Percentiles rank a stretch among this genome's conserved stretches.
Conservation (phyloP, 108 stramenopile species). For the Nannochloropsis gaditana region DNA sequence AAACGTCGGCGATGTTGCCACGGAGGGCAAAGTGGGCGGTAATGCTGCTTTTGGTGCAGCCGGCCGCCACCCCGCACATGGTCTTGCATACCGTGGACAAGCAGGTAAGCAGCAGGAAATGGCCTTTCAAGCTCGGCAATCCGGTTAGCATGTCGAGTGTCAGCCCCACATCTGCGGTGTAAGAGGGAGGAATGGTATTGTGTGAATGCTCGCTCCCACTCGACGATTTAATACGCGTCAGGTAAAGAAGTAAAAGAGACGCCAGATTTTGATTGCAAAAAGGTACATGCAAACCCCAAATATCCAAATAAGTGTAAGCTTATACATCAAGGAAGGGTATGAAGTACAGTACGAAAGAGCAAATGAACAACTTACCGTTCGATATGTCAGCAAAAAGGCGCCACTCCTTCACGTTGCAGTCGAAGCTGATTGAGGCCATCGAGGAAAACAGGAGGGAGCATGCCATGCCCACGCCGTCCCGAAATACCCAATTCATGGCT, state of each 20-base stretch:
- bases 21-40: constrained; percentile 73
- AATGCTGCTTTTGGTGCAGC: constrained; percentile 69
- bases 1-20: constrained; percentile 83
- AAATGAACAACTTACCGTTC: constrained; percentile 50
- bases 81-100: constrained; percentile 83
- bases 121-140: constrained; percentile 51
- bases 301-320: too few species aligned
- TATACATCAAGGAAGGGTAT: not conserved
- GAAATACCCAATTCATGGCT: constrained; percentile 57
- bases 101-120: constrained; percentile 58
- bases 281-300: too few species aligned
- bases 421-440: constrained; percentile 61
- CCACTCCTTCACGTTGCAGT: constrained; percentile 84
- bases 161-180: constrained; percentile 61
- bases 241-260: too few species aligned
- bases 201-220: too few species aligned
- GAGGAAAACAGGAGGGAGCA: constrained; percentile 80
- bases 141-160: constrained; percentile 73
- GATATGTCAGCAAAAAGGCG: constrained; percentile 87
- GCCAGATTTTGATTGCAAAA: too few species aligned
- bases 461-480: constrained; percentile 83
- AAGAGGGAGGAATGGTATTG: not conserved
- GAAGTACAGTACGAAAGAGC: not conserved
- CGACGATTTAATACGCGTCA: too few species aligned
- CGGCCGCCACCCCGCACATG: constrained; percentile 57